Evolutionary conservation across 371 early-diverging fungal species (phyloP), one percentile per base, ranked within the genome.

Genomic region (Mucor circinelloides): DNA sequence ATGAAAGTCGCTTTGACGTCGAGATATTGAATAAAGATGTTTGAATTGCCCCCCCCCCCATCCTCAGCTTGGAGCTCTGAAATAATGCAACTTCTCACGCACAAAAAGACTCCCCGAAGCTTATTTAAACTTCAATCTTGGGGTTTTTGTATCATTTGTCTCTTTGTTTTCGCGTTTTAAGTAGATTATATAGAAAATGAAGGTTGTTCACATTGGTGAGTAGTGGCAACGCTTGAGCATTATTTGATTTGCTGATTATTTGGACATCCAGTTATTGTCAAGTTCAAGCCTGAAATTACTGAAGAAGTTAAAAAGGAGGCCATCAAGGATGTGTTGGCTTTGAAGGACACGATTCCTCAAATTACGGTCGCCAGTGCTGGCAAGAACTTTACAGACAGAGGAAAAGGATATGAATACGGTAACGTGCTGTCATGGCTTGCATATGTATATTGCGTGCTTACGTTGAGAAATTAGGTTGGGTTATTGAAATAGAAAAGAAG

Each of bases 311-410:
- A 64, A 19, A 42, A 70, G n/a, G 19, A 63, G 42, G 34, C 65
- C 4, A 30, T 64, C 32, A 23, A 65, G 30, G 73, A 66, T 7
- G 73, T 80, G 6, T 52, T 78, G 23, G 73, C 70, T 23, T 69
- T 83, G 21, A 83, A 83, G 66, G 67, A 80, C 5, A 50, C 30
- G 6, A 78, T 83, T 58, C 80, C 80, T 36, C 60, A 74, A 31
- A 78, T 83, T 36, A 63, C 38, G 17, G 52, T 27, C 9, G 69
- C 63, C 25, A 69, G 76, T 48, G 83, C 83, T 23, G 83, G 83
- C 19, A 80, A 78, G 60, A 83, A 72, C 50, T 83, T 78, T 61
- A 78, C 83, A n/a, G 80, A 83, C 8, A 65, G 83, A 70, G 70
- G 71, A 42, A 72, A 83, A 63, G 83, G 83, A 19, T 83, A 64